These are phyloP conservation scores for Trichopus zeylanicus DNA, from an alignment of 116 monocot species.

Conservation along the genomic window DNA sequence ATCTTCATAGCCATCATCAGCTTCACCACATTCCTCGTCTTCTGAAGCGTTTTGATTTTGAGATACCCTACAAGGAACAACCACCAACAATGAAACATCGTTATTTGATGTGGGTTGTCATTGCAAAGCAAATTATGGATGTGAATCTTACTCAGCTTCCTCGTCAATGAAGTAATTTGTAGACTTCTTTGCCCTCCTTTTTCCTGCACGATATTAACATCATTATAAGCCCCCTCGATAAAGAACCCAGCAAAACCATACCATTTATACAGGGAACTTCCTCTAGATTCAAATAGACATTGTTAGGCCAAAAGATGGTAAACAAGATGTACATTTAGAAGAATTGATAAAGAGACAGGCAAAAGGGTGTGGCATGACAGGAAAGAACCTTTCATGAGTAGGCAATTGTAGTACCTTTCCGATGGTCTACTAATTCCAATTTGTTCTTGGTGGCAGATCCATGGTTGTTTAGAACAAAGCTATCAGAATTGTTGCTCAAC, in stretches of 20 bases:
- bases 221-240: too few species aligned
- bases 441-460: neutral
- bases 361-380: too few species aligned
- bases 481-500: conserved; percentile 19
- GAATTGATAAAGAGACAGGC: too few species aligned
- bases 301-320: too few species aligned
- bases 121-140: neutral
- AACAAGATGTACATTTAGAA: too few species aligned
- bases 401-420: conserved; percentile 17
- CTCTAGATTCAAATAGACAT: too few species aligned
- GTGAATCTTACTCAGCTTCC: conserved; percentile 82
- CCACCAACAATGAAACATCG: neutral
- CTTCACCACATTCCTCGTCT: conserved; percentile 56
- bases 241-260: too few species aligned
- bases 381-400: neutral
- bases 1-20: conserved; percentile 58
- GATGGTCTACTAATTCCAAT: neutral
- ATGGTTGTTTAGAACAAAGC: conserved; percentile 1
- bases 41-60: conserved; percentile 63
- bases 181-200: conserved; percentile 25
- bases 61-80: conserved; percentile 61
- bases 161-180: conserved; percentile 57
- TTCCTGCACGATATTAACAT: conserved; percentile 32
- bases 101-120: neutral
- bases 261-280: too few species aligned